Conservation (phyloP, 352 stramenopile species). For the Aphanomyces invadans region DNA sequence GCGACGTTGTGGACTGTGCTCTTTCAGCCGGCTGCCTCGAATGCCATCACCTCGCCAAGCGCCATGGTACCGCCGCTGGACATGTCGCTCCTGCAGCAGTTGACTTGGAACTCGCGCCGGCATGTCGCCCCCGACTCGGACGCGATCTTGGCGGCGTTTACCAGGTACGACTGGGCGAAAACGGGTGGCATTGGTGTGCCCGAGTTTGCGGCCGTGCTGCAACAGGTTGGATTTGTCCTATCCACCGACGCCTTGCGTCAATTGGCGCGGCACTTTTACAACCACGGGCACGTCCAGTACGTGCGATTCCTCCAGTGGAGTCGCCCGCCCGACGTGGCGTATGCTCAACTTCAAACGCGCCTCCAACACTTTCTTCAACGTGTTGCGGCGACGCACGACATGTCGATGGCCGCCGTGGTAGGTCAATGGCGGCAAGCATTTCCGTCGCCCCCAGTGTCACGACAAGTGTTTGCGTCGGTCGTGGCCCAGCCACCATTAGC, state of each 20-base stretch:
- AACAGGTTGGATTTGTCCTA: constrained; percentile 38
- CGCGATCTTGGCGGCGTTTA: constrained; percentile 41
- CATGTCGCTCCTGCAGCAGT: constrained; percentile 35
- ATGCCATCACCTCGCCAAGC: not conserved
- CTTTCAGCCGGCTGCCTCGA: not conserved
- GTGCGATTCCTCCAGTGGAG: constrained; percentile 62
- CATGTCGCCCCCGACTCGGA: constrained; percentile 33
- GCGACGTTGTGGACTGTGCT: not conserved
- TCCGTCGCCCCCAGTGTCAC: constrained; percentile 28
- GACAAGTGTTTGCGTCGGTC: constrained; percentile 38
- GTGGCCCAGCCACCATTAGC: constrained; percentile 29
- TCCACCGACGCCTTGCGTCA: constrained; percentile 37
- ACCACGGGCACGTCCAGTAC: constrained; percentile 48
- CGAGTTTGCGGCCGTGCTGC: constrained; percentile 41
- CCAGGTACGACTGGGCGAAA: constrained; percentile 59
- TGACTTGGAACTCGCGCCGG: constrained; percentile 47
- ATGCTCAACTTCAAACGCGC: constrained; percentile 15
- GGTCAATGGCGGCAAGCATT: constrained; percentile 39
- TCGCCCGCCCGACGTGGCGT: constrained; percentile 16
- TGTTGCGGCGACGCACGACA: constrained; percentile 23
- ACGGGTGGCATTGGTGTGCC: constrained; percentile 36
- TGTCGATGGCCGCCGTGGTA: constrained; percentile 36
- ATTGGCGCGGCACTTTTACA: constrained; percentile 43
- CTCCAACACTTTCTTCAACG: constrained; percentile 36
- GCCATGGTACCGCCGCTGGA: constrained; percentile 28